Percentiles rank a stretch among this genome's conserved stretches.
These are phyloP conservation scores for Neoboletus subvelutipes DNA, from an alignment of 768 basidiomycete genomes.

Conservation along the genomic window DNA sequence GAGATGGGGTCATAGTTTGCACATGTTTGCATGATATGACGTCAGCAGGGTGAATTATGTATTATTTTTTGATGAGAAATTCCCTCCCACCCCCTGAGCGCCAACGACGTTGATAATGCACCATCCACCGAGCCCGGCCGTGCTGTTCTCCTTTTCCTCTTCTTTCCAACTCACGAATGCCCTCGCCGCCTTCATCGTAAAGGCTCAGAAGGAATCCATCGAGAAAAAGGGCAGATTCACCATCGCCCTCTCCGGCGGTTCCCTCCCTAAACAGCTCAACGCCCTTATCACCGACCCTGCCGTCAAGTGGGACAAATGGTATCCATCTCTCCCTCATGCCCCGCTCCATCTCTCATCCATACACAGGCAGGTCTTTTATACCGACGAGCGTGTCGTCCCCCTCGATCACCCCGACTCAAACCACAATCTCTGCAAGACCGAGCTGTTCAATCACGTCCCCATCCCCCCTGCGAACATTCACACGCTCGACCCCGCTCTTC, in stretches of 20 bases:
- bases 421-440: constrained; percentile 68
- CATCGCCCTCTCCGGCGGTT: constrained; percentile 91
- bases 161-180: constrained; percentile 53
- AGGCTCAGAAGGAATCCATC: constrained; percentile 86
- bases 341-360: not conserved
- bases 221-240: constrained; percentile 89
- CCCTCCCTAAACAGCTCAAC: constrained; percentile 77
- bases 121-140: constrained; percentile 60
- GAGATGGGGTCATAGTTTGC: constrained; percentile 50
- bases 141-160: constrained; percentile 70
- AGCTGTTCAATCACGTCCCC: constrained; percentile 80
- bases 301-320: constrained; percentile 96
- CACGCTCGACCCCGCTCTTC: constrained; percentile 65
- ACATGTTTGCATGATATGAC: constrained; percentile 32
- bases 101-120: constrained; percentile 34
- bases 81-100: constrained; percentile 23
- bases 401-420: constrained; percentile 94
- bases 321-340: constrained; percentile 20
- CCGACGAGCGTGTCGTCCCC: constrained; percentile 93
- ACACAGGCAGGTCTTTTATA: constrained; percentile 93
- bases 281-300: constrained; percentile 62
- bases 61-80: not conserved
- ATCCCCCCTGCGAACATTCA: constrained; percentile 80
- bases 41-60: constrained; percentile 8
- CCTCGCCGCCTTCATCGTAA: constrained; percentile 80